Base-by-base conservation (phyloP, 2,329 filamentous ascomycete species). In the Intubia oerlemansii region DNA sequence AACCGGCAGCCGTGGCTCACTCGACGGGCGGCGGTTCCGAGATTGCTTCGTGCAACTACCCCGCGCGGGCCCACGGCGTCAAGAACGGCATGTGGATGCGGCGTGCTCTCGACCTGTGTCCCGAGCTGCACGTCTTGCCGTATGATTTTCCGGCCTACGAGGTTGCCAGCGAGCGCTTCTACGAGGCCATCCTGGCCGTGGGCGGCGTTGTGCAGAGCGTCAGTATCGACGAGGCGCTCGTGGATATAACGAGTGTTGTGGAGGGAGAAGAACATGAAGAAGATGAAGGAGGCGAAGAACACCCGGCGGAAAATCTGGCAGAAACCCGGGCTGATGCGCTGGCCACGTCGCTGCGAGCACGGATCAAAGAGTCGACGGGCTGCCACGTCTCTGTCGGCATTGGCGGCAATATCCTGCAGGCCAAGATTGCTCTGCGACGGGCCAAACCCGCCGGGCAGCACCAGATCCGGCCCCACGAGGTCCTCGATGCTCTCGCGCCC, bases 41-140 rank as follows among this genome's bases (percentile, higher is more conserved):
- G 45, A 95, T 98, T 42, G 88, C 88, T 14, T 93, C 84, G 38
- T 98, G 88, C 51, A 98, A 98, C 42, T 98, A 98, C 45, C 71
- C 76, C 13, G 88, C 90, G 6, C 69, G 88, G 21, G 62, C 66
- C 18, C 88, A 73, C 40, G 85, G 85, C 1, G 62, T 98, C 31
- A 92, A 84, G 45, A 98, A 98, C 40, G 90, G 90, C 21, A 98
- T 95, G 88, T 98, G 90, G 88, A 95, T 98, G 85, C 90, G 85
- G 46, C 62, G 65, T 19, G 88, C 88, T 0, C 59, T 75, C 34
- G 74, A 88, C 39, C 49, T 88, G 12, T 98, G 82, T 43, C 74
- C 85, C 1, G 68, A 81, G 14, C 56, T 98, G 12, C 82, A 90
- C 39, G 72, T 95, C 2, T 46, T 98, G n/a, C 79, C 84, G 0